Conservation (phyloP, 1,284 basidiomycete genomes). For the Cutaneotrichosporon daszewskae region DNA sequence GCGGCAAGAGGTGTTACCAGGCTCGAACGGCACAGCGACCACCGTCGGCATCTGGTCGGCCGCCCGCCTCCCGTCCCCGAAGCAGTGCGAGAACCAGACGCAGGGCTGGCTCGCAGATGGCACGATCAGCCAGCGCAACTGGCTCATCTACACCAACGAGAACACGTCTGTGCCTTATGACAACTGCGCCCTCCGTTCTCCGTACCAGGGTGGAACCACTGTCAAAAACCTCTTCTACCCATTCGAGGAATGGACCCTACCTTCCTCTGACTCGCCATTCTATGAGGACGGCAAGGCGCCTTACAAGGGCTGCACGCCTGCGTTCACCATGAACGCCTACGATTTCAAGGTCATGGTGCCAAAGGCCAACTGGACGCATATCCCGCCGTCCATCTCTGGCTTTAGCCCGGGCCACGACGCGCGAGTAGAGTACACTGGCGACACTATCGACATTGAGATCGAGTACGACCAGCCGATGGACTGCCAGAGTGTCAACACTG, state of each 20-base stretch:
- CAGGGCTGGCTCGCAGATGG: slow-evolving; percentile 43
- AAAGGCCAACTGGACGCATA: slow-evolving; percentile 58
- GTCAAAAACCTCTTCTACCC: slow-evolving; percentile 75
- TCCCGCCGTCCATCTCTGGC: slow-evolving; percentile 65
- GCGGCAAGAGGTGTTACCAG: slow-evolving; percentile 64
- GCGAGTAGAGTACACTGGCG: slow-evolving; percentile 57
- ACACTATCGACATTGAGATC: slow-evolving; percentile 61
- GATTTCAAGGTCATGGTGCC: slow-evolving; percentile 79
- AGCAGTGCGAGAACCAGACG: slow-evolving; percentile 52
- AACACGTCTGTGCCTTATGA: slow-evolving; percentile 62
- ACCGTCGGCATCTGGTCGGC: slow-evolving; percentile 83
- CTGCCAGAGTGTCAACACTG: slow-evolving; percentile 60
- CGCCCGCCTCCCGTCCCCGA: slow-evolving; percentile 56
- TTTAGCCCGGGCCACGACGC: slow-evolving; percentile 80
- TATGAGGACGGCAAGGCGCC: slow-evolving; percentile 59
- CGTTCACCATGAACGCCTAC: slow-evolving; percentile 63
- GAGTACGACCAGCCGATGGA: slow-evolving; percentile 74
- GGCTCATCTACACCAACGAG: slow-evolving; percentile 78
- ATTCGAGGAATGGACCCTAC: slow-evolving; percentile 67
- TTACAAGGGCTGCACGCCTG: slow-evolving; percentile 65
- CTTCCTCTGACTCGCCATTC: slow-evolving; percentile 60
- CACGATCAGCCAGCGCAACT: slow-evolving; percentile 57
- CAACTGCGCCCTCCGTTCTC: slow-evolving; percentile 66
- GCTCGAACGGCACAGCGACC: slow-evolving; percentile 69
- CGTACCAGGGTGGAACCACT: slow-evolving; percentile 57